Conservation (phyloP, 192 early-diverging fungal species). For the Oehlia diaphana region DNA sequence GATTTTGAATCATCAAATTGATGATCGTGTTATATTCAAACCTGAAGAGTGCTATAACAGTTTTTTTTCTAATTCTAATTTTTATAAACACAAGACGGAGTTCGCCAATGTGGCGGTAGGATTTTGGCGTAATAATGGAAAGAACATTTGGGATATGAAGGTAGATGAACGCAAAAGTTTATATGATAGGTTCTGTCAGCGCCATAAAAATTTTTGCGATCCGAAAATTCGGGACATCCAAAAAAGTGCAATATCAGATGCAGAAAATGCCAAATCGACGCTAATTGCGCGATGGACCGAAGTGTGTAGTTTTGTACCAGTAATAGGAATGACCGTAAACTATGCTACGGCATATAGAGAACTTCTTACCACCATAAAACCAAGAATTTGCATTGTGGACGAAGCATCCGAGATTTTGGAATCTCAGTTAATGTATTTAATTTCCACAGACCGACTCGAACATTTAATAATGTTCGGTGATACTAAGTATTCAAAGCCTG, state of each 20-base stretch:
- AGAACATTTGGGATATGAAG: neutral
- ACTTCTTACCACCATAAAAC: constrained; percentile 18
- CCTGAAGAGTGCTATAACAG: neutral
- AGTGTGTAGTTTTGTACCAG: constrained; percentile 22
- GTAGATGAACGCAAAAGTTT: neutral
- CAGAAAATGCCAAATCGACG: neutral
- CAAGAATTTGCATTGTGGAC: constrained; percentile 32
- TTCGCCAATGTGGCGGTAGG: neutral
- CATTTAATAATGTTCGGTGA: constrained; percentile 36
- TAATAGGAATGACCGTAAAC: constrained; percentile 37
- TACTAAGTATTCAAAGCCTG: neutral
- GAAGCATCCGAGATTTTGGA: constrained; percentile 29
- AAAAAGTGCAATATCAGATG: neutral
- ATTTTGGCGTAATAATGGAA: neutral
- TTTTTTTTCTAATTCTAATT: too few species aligned
- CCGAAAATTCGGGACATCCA: neutral
- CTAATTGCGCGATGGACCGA: constrained; percentile 9
- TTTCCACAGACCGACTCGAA: constrained; percentile 17
- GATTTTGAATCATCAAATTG: neutral
- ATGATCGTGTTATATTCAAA: neutral
- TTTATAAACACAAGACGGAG: neutral
- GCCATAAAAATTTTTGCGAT: neutral
- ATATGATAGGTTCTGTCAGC: neutral
- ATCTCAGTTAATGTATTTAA: constrained; percentile 2
- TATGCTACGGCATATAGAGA: constrained; percentile 33